Evolutionary conservation across 2,329 filamentous ascomycete genomes (phyloP), one percentile per base, ranked within the genome.

Genomic region (Zymoseptoria brevis): DNA sequence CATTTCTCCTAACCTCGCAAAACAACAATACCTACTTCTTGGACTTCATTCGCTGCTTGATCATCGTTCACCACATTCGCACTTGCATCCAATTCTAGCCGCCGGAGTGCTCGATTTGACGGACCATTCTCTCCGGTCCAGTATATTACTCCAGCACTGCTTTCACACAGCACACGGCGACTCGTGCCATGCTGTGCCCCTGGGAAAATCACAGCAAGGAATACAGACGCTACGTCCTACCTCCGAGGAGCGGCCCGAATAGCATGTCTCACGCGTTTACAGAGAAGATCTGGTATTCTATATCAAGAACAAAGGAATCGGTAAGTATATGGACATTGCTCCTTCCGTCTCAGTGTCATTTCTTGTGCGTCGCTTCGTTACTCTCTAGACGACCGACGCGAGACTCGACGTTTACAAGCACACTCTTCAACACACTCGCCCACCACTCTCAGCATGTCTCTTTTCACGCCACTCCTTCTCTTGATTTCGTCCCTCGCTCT

Each of bases 41-140:
- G 3, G 35, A 57, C 53, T 49, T 60, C 60, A 62, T 62, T 62
- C 57, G 60, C 53, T 57, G 56, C 57, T 56, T 58, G 57, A 57
- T 24, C 9, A 13, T 41, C 16, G 35, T 16, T 9, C 35, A 41
- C 35, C 35, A 41, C 35, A 41, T 16, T 13, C 9, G 35, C 35
- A 3, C 35, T 1, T 16, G 35, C 35, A 41, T 41, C 11, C 4
- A 16, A 16, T 16, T 4, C 35, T 16, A 41, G 35, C 35, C 35
- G 16, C 35, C 11, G 11, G 35, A 41, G 35, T 16, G 35, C 35
- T 16, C 1, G 9, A 41, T 16, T 6, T 16, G 9, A 13, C 2
- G 35, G 9, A 41, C 35, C 1, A 16, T 41, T 16, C 35, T 11
- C 11, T 13, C 1, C 9, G 11, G 16, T 29, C 9, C 35, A 41